Evolutionary conservation across 225 moss, liverwort and hornwort species (phyloP), one percentile per base, ranked within the genome.

Genomic region (Takakia lepidozioides): DNA sequence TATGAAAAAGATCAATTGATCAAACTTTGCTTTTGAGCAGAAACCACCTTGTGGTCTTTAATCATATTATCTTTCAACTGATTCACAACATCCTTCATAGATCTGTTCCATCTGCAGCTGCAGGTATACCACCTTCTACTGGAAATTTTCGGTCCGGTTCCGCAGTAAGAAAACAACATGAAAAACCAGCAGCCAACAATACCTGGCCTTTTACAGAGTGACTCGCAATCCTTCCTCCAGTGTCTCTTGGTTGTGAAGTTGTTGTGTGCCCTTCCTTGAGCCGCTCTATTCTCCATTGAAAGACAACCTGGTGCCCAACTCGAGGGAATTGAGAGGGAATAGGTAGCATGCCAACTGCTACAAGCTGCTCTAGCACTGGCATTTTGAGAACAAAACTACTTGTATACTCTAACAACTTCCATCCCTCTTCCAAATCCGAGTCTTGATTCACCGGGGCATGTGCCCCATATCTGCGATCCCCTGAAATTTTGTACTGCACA

Each of bases 261-360:
- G 61, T 61, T 27, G 85, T 80, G 65, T 78, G 78, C 1, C 91
- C 91, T 61, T 78, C 87, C 56, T 90, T 83, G 59, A 98, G 74
- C 68, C 98, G 76, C 70, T 98, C 91, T 44, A 91, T 61, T 65
- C 98, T 81, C 98, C 98, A 98, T 58, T 79, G 85, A 51, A 98
- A 91, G 43, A 91, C 75, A 32, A 91, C 83, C 65, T 91, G 98
- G 29, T 98, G 81, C 46, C 98, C 98, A 43, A 87, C 87, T 25
- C 83, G 75, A 16, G 85, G 98, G 55, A 71, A 68, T 69, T 66
- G 75, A 47, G 80, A 70, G 61, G 85, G 91, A 3, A 83, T 58
- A 30, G 95, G 87, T n/a, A 98, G 80, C 87, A 98, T 84, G 29
- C 95, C 95, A 18, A 98, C 84, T 19, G 95, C 87, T 47, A 91